phyloP scores from a whole-genome alignment of 1,284 basidiomycete species.

The Violaceomyces palustris region DNA sequence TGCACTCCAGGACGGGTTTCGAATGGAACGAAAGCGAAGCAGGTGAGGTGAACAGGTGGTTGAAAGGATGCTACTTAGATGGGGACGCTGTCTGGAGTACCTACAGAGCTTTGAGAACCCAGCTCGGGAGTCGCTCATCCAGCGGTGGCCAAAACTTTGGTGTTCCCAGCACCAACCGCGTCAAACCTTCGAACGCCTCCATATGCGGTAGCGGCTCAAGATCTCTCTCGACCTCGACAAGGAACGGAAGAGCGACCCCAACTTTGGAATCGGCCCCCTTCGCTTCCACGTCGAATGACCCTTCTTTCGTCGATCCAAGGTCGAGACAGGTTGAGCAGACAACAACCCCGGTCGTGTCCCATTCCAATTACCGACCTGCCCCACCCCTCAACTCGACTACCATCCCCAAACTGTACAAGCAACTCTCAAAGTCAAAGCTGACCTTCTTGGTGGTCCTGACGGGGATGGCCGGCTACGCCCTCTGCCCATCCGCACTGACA shows the following conservation, averaged over 20 bases:
- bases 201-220: too few relatives aligned
- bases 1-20: conserved; percentile 84
- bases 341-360: conserved; percentile 5
- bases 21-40: conserved; percentile 54
- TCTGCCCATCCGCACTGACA: conserved; percentile 59
- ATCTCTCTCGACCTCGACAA: too few relatives aligned
- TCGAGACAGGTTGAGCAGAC: conserved; percentile 5
- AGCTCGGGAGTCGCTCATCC: too few relatives aligned
- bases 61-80: conserved; percentile 76
- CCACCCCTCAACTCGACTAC: conserved; percentile 13
- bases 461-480: conserved; percentile 85
- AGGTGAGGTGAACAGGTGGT: conserved; percentile 56
- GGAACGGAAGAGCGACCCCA: too few relatives aligned
- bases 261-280: too few relatives aligned
- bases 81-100: conserved; percentile 68
- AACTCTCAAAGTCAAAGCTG: conserved; percentile 81
- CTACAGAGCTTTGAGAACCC: conserved; percentile 31
- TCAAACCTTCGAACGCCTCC: too few relatives aligned
- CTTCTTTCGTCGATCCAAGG: conserved; percentile 20
- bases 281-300: conserved; percentile 34
- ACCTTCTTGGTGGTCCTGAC: conserved; percentile 84
- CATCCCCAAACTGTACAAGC: conserved; percentile 60
- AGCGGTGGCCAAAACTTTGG: too few relatives aligned
- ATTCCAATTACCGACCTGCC: conserved; percentile 27
- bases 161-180: too few relatives aligned